Evolutionary conservation across 805 yeast genomes (phyloP).

Genomic region (Metschnikowia cerradonensis): DNA sequence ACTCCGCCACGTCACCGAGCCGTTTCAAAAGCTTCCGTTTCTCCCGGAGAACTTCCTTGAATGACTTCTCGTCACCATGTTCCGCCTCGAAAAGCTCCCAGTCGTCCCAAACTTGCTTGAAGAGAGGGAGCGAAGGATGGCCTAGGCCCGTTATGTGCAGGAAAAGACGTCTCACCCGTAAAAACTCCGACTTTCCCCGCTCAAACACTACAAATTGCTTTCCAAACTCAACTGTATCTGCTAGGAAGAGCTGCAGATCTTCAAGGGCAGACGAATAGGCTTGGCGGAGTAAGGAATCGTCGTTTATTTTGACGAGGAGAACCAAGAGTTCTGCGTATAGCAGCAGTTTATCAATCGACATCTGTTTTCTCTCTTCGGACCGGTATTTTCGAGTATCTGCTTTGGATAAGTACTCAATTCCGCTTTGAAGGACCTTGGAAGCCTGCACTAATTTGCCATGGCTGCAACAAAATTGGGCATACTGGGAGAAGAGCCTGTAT

Average conservation of each 20-base stretch:
- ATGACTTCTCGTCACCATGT: constrained; percentile 66
- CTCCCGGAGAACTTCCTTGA: constrained; percentile 65
- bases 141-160: constrained; percentile 31
- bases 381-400: not conserved
- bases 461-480: constrained; percentile 59
- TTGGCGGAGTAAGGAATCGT: not conserved
- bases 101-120: constrained; percentile 45
- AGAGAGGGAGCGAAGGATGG: constrained; percentile 18
- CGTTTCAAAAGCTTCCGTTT: constrained; percentile 42
- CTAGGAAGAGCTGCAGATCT: constrained; percentile 41
- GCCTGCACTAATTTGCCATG: constrained; percentile 51
- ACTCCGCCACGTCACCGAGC: constrained; percentile 11
- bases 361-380: constrained; percentile 9
- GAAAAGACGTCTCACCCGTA: constrained; percentile 61
- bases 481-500: constrained; percentile 48
- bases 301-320: not conserved
- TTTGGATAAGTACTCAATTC: constrained; percentile 13
- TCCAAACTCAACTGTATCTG: constrained; percentile 40
- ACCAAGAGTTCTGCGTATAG: constrained; percentile 13
- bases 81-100: constrained; percentile 77
- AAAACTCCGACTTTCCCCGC: constrained; percentile 44
- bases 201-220: constrained; percentile 59
- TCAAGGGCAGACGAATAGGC: constrained; percentile 39
- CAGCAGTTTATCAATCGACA: constrained; percentile 22
- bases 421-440: constrained; percentile 21